Evolutionary conservation across 2,329 filamentous ascomycete species (phyloP).

Genomic region (Esteya vermicola): DNA sequence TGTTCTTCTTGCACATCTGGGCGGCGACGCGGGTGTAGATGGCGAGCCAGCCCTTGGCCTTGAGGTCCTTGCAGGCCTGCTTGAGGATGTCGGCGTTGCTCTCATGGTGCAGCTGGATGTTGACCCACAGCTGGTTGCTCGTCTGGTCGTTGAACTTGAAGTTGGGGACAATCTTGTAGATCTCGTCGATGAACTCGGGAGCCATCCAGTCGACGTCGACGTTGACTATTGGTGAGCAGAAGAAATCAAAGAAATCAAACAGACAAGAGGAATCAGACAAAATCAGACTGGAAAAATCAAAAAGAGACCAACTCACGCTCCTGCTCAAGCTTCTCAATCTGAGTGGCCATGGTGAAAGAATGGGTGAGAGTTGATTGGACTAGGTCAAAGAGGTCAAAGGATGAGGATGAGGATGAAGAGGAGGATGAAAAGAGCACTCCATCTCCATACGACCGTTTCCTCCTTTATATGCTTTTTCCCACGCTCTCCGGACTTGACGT

Average conservation of each 20-base stretch:
- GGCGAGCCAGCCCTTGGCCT: slow-evolving; percentile 29
- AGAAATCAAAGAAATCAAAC: not conserved
- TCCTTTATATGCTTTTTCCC: too few species aligned
- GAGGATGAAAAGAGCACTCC: too few species aligned
- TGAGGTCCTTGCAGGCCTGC: slow-evolving; percentile 26
- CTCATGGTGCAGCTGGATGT: slow-evolving; percentile 27
- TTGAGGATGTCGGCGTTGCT: slow-evolving; percentile 28
- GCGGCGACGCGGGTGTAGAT: slow-evolving; percentile 34
- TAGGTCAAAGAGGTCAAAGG: too few species aligned
- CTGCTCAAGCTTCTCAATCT: slow-evolving; percentile 28
- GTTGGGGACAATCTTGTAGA: slow-evolving; percentile 15
- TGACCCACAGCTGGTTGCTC: slow-evolving; percentile 34
- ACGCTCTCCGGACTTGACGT: too few species aligned
- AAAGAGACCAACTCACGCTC: slow-evolving; percentile 24
- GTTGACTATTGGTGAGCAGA: slow-evolving; percentile 21
- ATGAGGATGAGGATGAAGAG: too few species aligned
- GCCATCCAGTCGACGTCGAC: slow-evolving; percentile 39
- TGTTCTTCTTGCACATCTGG: slow-evolving; percentile 30
- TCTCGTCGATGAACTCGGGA: slow-evolving; percentile 27
- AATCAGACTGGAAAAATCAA: too few species aligned
- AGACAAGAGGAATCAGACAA: too few species aligned
- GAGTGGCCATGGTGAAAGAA: slow-evolving; percentile 14
- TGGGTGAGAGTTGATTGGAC: not conserved
- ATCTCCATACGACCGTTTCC: too few species aligned
- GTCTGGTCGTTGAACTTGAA: slow-evolving; percentile 33